These are phyloP conservation scores for Cadophora gregata DNA, from an alignment of 2,329 filamentous ascomycete species.

Conservation along the genomic window DNA sequence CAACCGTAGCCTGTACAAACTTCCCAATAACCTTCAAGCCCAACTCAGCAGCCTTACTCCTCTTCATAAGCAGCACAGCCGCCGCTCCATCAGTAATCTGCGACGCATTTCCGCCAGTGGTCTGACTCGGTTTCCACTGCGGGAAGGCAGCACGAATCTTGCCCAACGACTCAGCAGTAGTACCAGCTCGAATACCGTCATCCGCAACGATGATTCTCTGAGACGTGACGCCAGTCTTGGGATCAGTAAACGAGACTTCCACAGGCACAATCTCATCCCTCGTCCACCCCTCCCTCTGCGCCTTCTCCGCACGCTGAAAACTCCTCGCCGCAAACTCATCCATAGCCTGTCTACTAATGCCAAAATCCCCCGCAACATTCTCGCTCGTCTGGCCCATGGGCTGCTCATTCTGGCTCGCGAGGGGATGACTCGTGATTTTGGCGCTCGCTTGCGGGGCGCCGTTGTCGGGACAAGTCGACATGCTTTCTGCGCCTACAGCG, in stretches of 20 bases:
- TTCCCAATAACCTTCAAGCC: conserved; percentile 90
- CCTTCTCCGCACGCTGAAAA: conserved; percentile 85
- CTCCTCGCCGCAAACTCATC: conserved; percentile 87
- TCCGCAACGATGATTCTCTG: conserved; percentile 80
- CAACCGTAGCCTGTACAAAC: conserved; percentile 81
- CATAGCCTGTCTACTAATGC: conserved; percentile 73
- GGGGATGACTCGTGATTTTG: conserved; percentile 75
- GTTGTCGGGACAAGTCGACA: conserved; percentile 78
- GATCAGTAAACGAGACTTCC: conserved; percentile 81
- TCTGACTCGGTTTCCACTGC: conserved; percentile 86
- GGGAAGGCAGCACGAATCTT: conserved; percentile 92
- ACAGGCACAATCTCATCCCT: conserved; percentile 88
- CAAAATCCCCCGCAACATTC: conserved; percentile 86
- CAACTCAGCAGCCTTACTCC: conserved; percentile 66
- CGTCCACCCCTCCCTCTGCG: conserved; percentile 86
- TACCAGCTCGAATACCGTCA: conserved; percentile 83
- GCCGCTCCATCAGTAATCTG: conserved; percentile 97
- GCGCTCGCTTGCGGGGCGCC: conserved; percentile 83
- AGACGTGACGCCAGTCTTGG: conserved; percentile 84
- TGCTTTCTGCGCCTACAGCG: conserved; percentile 95
- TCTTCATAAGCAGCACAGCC: conserved; percentile 89
- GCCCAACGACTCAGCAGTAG: conserved; percentile 83
- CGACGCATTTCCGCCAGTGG: conserved; percentile 93
- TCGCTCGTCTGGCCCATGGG: conserved; percentile 94
- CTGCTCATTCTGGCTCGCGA: conserved; percentile 92